phyloP scores from a whole-genome alignment of 1,284 basidiomycete genomes.

The Laetiporus sulphureus region DNA sequence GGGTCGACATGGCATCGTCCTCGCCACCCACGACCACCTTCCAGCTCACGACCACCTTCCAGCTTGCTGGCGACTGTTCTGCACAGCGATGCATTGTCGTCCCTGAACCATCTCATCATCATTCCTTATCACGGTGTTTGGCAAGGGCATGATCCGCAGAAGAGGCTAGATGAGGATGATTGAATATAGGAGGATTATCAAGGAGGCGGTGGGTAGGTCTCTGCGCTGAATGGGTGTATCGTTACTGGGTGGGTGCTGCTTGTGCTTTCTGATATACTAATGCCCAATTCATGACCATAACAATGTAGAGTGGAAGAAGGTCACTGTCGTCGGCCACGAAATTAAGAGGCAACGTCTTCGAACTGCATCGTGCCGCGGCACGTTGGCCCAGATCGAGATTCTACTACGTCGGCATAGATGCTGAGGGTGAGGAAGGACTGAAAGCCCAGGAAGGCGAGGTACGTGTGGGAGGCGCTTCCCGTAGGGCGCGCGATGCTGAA shows the following conservation, averaged over 20 bases:
- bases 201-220: conserved; percentile 61
- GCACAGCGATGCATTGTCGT: conserved; percentile 21
- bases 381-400: conserved; percentile 72
- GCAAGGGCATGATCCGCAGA: conserved; percentile 47
- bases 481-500: conserved; percentile 5
- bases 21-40: too few relatives aligned
- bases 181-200: conserved; percentile 89
- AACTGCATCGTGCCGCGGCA: conserved; percentile 80
- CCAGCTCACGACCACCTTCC: conserved; percentile 16
- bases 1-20: too few relatives aligned
- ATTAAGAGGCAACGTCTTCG: conserved; percentile 86
- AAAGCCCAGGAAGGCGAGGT: conserved; percentile 75
- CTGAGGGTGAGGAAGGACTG: conserved; percentile 48
- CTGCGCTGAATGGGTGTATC: conserved; percentile 81
- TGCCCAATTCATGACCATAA: neutral
- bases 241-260: conserved; percentile 51
- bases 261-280: neutral
- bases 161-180: conserved; percentile 49
- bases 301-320: conserved; percentile 55
- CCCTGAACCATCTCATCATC: conserved; percentile 66
- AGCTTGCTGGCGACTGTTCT: conserved; percentile 40
- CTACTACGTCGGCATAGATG: conserved; percentile 82
- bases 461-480: neutral
- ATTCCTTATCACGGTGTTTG: conserved; percentile 94
- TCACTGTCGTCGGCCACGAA: conserved; percentile 90